A percentile compares a stretch with the other conserved stretches of the same genome.
Conservation (phyloP, 2,329 filamentous ascomycete genomes). For the Beauveria varroae region DNA sequence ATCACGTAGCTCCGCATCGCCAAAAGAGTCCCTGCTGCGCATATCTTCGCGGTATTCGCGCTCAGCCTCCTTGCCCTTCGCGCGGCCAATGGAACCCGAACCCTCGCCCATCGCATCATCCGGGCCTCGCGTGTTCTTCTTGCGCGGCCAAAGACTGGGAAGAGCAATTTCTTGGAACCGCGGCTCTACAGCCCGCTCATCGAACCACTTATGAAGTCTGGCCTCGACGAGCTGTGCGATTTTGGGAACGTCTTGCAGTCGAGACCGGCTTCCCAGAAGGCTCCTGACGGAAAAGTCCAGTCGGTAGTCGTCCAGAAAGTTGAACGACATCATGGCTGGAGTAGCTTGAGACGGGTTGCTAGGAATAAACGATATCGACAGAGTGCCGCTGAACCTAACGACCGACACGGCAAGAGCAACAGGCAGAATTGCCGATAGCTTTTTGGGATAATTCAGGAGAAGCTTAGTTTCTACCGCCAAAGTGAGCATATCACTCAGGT, state of each 20-base stretch:
- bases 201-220: slow-evolving; percentile 77
- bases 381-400: slow-evolving; percentile 86
- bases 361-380: slow-evolving; percentile 90
- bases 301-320: slow-evolving; percentile 83
- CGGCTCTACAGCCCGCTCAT: slow-evolving; percentile 78
- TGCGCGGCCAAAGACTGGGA: slow-evolving; percentile 75
- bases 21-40: slow-evolving; percentile 38
- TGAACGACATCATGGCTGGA: slow-evolving; percentile 88
- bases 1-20: slow-evolving; percentile 31
- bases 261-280: slow-evolving; percentile 69
- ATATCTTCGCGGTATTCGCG: slow-evolving; percentile 45
- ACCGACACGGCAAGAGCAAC: slow-evolving; percentile 89
- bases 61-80: slow-evolving; percentile 45
- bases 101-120: slow-evolving; percentile 47
- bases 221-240: slow-evolving; percentile 79
- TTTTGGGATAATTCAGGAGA: slow-evolving; percentile 89
- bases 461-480: slow-evolving; percentile 91
- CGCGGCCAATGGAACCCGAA: slow-evolving; percentile 40
- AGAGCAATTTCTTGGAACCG: slow-evolving; percentile 81
- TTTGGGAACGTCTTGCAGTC: slow-evolving; percentile 79
- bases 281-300: slow-evolving; percentile 77
- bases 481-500: slow-evolving; percentile 92
- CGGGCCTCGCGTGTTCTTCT: slow-evolving; percentile 72
- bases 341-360: slow-evolving; percentile 59
- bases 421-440: slow-evolving; percentile 78